Base-by-base conservation (phyloP, 139 green algal genomes). In the Tetradesmus lagerheimii region DNA sequence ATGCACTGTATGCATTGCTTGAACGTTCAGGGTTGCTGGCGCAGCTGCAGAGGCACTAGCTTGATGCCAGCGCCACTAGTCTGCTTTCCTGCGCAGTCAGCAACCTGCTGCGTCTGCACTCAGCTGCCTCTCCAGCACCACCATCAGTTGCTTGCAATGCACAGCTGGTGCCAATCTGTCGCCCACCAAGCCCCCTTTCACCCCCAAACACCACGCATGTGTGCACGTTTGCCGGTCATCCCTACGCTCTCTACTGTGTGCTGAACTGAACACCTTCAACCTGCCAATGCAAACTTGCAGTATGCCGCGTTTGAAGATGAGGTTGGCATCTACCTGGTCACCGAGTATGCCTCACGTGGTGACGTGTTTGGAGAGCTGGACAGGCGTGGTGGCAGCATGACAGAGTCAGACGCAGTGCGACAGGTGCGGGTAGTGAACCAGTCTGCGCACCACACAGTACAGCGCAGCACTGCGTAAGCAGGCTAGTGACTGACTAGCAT, bases 311-410 rank as follows among this genome's bases (percentile, higher is more conserved):
- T 95, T 83, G 93, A 95, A 50, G 93, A 95, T 57, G 75, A 93
- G 38, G 31, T 75, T 29, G 74, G 80, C 14, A 57, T 95, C 2
- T 93, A 93, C 83, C 86, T 95, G 6, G 88, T 92, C 27, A 88
- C 79, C 2, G 87, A 91, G 79, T 91, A 88, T 31, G 87, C 87
- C 38, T 87, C 87, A 34, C 79, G 80, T 78, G 92, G 94, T 8
- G 94, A 96, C 45, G 92, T 96, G 16, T 96, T 96, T 62, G 86
- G 85, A 3, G 91, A 96, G 62, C 90, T 95, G n/a, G 91, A 94
- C 85, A 77, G 88, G 31, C 76, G 94, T 12, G 92, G 92, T 4
- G 93, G 93, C 29, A 79, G 80, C 75, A 86, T 95, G 80, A 91
- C 83, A 9, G 93, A 95, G 79, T 39, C 88, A 3, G 93, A 95